Conservation (phyloP, 1,284 basidiomycete species). For the Thecaphora thlaspeos region DNA sequence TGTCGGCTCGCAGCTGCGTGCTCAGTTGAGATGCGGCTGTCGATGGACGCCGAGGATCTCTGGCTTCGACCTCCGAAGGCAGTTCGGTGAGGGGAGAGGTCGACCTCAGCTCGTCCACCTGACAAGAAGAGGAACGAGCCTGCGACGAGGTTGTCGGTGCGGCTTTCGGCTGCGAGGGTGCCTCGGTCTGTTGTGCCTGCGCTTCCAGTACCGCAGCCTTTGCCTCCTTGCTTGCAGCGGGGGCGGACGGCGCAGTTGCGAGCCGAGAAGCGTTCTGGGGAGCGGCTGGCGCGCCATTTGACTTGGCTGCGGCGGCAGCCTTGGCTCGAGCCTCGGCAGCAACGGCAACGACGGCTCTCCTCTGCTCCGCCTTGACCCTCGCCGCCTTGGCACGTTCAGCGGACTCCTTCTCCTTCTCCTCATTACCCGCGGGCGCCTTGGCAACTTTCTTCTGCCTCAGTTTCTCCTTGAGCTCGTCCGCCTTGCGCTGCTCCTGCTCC, state of each 20-base stretch:
- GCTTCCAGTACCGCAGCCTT: no score
- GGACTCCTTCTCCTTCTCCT: constrained; percentile 13
- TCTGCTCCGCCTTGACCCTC: constrained; percentile 1
- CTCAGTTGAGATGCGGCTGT: constrained; percentile 4
- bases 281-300: not conserved
- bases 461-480: not conserved
- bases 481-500: no score
- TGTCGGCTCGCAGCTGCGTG: constrained; percentile 12
- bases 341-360: constrained; percentile 12
- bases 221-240: no score
- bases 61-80: not conserved
- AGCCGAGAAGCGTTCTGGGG: constrained; percentile 6
- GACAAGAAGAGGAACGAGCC: not conserved
- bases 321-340: constrained; percentile 10
- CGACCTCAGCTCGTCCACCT: constrained; percentile 11
- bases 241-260: no score
- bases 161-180: no score
- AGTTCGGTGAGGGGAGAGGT: constrained; percentile 4
- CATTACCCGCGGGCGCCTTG: not conserved
- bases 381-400: constrained; percentile 2
- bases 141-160: no score
- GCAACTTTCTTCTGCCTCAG: not conserved
- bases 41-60: not conserved
- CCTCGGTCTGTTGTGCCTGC: no score
- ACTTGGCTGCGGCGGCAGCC: not conserved